Conservation (phyloP, 2,329 filamentous ascomycete species). For the Ophiostoma tasmaniense region DNA sequence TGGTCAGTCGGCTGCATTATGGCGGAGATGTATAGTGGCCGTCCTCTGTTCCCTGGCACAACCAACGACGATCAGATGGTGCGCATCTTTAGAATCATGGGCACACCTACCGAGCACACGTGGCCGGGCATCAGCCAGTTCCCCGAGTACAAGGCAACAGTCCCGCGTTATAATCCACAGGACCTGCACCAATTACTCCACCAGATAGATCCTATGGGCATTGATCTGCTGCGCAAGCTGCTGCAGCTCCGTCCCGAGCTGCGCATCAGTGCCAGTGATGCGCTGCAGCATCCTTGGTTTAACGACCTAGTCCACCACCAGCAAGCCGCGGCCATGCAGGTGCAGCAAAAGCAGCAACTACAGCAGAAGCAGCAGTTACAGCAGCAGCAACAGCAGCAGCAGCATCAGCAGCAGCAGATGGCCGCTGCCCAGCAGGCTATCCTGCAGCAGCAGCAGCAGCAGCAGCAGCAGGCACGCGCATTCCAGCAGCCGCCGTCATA, state of each 20-base stretch:
- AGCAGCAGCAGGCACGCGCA: constrained; percentile 19
- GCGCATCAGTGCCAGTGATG: constrained; percentile 78
- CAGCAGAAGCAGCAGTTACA: constrained; percentile 31
- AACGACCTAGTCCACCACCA: constrained; percentile 57
- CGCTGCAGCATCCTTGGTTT: constrained; percentile 90
- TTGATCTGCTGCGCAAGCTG: constrained; percentile 84
- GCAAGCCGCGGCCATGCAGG: constrained; percentile 35
- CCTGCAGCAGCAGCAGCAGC: constrained; percentile 23
- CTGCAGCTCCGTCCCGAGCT: constrained; percentile 87
- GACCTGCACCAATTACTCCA: constrained; percentile 80
- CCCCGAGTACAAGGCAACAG: constrained; percentile 94
- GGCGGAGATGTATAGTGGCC: constrained; percentile 98
- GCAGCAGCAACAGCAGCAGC: constrained; percentile 20
- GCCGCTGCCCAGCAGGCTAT: constrained; percentile 15
- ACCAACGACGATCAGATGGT: constrained; percentile 97
- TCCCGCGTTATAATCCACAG: constrained; percentile 90
- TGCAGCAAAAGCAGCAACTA: constrained; percentile 72
- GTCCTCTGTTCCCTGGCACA: constrained; percentile 91
- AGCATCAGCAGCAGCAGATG: constrained; percentile 31
- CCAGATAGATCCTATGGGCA: constrained; percentile 77
- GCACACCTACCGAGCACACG: constrained; percentile 86
- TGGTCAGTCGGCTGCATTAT: constrained; percentile 99
- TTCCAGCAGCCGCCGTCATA: constrained; percentile 25
- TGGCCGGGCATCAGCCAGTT: constrained; percentile 95
- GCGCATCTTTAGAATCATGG: constrained; percentile 98